Base-by-base conservation (phyloP, 345 rosid genomes). In the Odontarrhena argentea region DNA sequence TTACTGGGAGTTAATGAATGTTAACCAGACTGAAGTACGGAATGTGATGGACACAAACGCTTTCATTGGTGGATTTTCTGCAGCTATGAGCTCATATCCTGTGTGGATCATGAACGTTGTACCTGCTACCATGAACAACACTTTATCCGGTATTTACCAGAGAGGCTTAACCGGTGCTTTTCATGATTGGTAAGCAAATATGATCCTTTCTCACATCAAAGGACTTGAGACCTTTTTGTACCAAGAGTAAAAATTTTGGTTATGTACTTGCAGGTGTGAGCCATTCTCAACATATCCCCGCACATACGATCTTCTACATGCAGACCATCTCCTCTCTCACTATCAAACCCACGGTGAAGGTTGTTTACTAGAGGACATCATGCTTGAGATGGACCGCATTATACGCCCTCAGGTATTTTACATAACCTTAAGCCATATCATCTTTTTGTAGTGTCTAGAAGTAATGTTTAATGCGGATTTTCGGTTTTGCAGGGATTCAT, bases 241-340 rank as follows among this genome's bases (percentile, higher is more conserved):
- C 44, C 22, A 40, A 3, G 2, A 9, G 2, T 25, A 15, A 36
- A 49, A 43, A 2, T 8, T 25, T 0, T 25, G 36, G 9, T 9
- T 22, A 3, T 48, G 26, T 71, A 38, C 1, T 32, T 13, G 3
- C 56, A 91, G 99, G 96, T 91, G 96, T 71, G 99, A 94, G 73
- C 80, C 97, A 55, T 91, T 94, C 80, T 94, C 99, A 52, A 91
- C 97, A n/a, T 94, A 94, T 79, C 96, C 99, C 2, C 93, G 96
- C 43, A 82, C 96, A 1, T 88, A 94, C n/a, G 96, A 94, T 80
- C 63, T 94, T 73, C 60, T 94, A 83, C 99, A 91, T 63, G 86
- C 85, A 13, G 74, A 79, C 76, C 78, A 79, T 66, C 78, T 94
- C 67, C 80, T 94, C 50, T 68, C 89, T 59, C 87, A 79, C 59